A percentile compares a stretch with the other conserved stretches of the same genome.
These are phyloP conservation scores for Allium sativum DNA, from an alignment of 106 monocot species.

Conservation along the genomic window DNA sequence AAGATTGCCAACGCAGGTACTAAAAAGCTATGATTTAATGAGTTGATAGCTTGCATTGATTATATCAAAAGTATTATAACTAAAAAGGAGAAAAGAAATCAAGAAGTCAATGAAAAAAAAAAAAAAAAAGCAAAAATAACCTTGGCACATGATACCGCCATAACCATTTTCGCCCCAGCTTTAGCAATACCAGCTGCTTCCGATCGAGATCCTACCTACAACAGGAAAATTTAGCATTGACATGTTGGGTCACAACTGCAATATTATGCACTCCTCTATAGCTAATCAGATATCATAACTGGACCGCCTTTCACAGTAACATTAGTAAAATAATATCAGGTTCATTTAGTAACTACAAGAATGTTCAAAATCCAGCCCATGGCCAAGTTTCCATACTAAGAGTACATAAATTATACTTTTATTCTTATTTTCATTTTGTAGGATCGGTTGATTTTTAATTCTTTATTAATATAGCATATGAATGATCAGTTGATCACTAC, in stretches of 20 bases:
- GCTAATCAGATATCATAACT: background rate
- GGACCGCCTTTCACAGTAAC: background rate
- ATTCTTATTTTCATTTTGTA: too few relatives aligned
- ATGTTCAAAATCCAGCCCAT: too few relatives aligned
- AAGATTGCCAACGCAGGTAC: too few relatives aligned
- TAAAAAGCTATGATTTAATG: too few relatives aligned
- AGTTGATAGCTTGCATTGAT: too few relatives aligned
- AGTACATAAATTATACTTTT: too few relatives aligned
- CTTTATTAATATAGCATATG: too few relatives aligned
- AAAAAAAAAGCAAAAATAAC: conserved; percentile 15
- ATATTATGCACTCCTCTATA: background rate
- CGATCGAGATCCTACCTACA: conserved; percentile 92
- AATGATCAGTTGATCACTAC: too few relatives aligned
- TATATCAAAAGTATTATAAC: background rate
- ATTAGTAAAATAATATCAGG: background rate
- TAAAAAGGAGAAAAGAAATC: background rate
- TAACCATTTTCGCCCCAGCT: conserved; percentile 99
- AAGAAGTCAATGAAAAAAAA: background rate
- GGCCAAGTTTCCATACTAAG: too few relatives aligned
- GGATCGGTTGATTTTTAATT: too few relatives aligned
- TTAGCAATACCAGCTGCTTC: conserved; percentile 97
- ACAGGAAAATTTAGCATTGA: conserved; percentile 1
- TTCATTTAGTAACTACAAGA: background rate
- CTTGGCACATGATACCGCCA: conserved; percentile 99
- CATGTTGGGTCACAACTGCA: background rate